A percentile compares a stretch with the other conserved stretches of the same genome.
phyloP scores from a whole-genome alignment of 192 early-diverging fungal species.

The Entomortierella parvispora region DNA sequence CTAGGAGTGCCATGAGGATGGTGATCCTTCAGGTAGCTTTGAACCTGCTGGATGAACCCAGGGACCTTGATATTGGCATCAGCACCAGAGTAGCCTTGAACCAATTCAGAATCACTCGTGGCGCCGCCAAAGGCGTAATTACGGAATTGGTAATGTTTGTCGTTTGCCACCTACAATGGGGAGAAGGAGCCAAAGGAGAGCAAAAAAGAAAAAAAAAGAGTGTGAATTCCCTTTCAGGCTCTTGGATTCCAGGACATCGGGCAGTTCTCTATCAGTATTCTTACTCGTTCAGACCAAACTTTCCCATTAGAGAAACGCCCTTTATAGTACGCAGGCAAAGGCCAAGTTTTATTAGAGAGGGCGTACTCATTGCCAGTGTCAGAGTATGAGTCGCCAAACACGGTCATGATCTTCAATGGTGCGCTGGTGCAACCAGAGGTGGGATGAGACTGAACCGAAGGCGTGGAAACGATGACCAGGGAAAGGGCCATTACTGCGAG shows the following conservation, averaged over 20 bases:
- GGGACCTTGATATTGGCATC: constrained; percentile 25
- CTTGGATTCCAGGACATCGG: too few relatives aligned
- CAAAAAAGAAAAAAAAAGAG: not conserved
- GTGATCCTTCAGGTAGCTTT: not conserved
- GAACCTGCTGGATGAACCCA: constrained; percentile 40
- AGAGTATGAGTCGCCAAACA: constrained; percentile 67
- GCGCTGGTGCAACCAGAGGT: too few relatives aligned
- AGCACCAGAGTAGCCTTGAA: constrained; percentile 35
- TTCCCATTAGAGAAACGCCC: constrained; percentile 63
- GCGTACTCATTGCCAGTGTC: constrained; percentile 58
- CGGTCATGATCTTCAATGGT: constrained; percentile 53
- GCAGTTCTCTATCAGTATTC: not conserved
- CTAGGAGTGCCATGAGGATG: not conserved
- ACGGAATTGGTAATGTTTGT: constrained; percentile 18
- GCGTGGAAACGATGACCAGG: not conserved
- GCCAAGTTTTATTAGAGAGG: constrained; percentile 33
- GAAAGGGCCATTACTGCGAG: constrained; percentile 5
- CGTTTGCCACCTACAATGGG: constrained; percentile 12
- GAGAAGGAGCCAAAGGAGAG: not conserved
- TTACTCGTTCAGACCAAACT: constrained; percentile 57
- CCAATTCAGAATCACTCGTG: constrained; percentile 35
- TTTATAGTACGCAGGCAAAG: constrained; percentile 14
- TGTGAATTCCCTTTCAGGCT: not conserved
- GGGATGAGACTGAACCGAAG: not conserved
- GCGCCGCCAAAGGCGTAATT: constrained; percentile 58